A percentile compares a stretch with the other conserved stretches of the same genome.
Evolutionary conservation across 2,329 filamentous ascomycete species (phyloP).

Genomic region (Fusarium odoratissimum): DNA sequence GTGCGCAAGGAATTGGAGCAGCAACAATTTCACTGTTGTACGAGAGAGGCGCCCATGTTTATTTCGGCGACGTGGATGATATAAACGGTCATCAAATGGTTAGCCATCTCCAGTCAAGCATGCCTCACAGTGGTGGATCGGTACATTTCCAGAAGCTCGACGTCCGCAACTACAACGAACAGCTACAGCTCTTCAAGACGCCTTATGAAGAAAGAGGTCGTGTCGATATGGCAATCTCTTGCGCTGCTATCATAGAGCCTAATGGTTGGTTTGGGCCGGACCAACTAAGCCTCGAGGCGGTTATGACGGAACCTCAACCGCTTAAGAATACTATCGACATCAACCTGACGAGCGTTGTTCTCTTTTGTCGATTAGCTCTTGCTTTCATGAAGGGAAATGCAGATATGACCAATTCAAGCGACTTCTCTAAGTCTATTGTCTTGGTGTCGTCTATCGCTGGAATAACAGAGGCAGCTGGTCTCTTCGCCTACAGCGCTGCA

Average conservation of each 20-base stretch:
- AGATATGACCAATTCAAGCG: rapidly evolving
- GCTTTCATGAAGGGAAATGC: not conserved
- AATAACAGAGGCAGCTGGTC: not conserved
- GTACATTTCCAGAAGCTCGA: not conserved
- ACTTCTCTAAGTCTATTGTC: not conserved
- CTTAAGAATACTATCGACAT: not conserved
- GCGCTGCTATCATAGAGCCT: not conserved
- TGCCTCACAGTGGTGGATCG: not conserved
- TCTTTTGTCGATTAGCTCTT: not conserved
- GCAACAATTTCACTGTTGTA: not conserved
- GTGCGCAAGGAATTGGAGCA: slow-evolving; percentile 3
- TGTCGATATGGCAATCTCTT: not conserved
- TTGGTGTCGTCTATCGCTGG: not conserved
- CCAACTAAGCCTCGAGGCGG: not conserved
- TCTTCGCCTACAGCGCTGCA: slow-evolving; percentile 1
- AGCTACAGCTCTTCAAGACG: not conserved
- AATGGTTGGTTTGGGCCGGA: not conserved
- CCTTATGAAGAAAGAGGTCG: not conserved
- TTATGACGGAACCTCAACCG: not conserved
- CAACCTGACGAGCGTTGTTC: not conserved
- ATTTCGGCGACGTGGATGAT: not conserved
- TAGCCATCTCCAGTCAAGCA: not conserved
- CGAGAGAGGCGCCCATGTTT: not conserved
- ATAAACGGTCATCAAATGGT: not conserved
- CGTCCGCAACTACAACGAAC: not conserved